Conservation (phyloP, 2,329 filamentous ascomycete species). For the Atkinsonella texensis region DNA sequence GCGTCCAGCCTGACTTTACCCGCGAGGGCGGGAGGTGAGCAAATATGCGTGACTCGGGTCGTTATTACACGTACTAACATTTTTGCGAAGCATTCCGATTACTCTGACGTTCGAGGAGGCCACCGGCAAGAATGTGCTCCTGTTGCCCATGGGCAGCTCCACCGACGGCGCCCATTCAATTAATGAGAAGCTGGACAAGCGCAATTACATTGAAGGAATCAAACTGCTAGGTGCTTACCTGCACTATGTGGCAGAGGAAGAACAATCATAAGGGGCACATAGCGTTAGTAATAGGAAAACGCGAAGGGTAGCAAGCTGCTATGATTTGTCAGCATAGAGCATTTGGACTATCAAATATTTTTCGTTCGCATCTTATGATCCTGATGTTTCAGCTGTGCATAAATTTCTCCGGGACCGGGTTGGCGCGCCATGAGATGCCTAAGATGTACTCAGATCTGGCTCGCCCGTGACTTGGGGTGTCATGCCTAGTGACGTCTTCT, state of each 20-base stretch:
- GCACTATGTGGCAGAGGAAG: conserved; percentile 91
- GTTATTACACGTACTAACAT: background rate
- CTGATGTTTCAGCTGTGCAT: no score
- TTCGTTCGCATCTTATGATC: no score
- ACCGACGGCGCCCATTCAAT: conserved; percentile 95
- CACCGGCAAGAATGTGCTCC: conserved; percentile 91
- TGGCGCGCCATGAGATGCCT: no score
- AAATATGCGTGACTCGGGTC: background rate
- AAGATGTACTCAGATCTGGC: no score
- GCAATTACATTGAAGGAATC: conserved; percentile 96
- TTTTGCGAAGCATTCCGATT: conserved; percentile 64
- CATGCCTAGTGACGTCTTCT: background rate
- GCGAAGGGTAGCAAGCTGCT: background rate
- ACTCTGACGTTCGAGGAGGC: conserved; percentile 96
- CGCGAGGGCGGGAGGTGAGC: conserved; percentile 80
- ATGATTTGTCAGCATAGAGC: background rate
- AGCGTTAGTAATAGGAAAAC: background rate
- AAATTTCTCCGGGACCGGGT: no score
- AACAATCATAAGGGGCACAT: conserved; percentile 27
- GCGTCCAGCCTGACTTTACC: conserved; percentile 86
- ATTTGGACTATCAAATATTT: no score
- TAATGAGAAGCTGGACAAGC: conserved; percentile 95
- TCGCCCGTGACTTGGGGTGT: no score
- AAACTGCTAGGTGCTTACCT: conserved; percentile 92
- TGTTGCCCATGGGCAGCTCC: conserved; percentile 93